Evolutionary conservation across 108 stramenopile genomes (phyloP), one percentile per base, ranked within the genome.

Genomic region (Pseudonitzschia multiseries): DNA sequence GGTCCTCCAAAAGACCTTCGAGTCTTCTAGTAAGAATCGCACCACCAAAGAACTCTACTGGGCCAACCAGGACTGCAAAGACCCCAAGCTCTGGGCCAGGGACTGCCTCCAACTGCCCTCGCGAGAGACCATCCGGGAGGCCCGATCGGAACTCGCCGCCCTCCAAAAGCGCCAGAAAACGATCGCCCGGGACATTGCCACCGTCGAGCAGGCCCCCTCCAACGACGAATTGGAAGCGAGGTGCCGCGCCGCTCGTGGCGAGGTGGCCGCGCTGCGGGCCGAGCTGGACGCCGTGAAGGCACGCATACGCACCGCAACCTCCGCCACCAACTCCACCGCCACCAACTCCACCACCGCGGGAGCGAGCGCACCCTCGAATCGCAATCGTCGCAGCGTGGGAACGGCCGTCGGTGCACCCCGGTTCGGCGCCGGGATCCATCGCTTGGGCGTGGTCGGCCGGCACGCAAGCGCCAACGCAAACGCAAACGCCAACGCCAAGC

Each of bases 1-100:
- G 67, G 86, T 92, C 21, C 32, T 86, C 13, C 74, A 81, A 51
- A 92, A 92, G 69, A 88, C 90, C 52, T 94, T 94, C 50, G 68
- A 81, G 10, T 75, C 73, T 27, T 79, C 79, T 48, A 63, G 65
- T 18, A 82, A 80, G 21, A 36, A 36, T 36, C 36, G 36, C 36
- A 36, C 36, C 36, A 36, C 36, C 27, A 88, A 89, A 54, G 81
- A 72, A 46, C 52, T 94, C n/a, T 89, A 86, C 36, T 70, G 90
- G 90, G 89, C 86, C 43, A 81, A 81, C 57, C 73, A 81, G 60
- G 79, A 73, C 13, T 28, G 46, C 29, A 81, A 29, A 65, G 57
- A 72, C 57, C 85, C 72, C 63, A 80, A 70, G 73, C 69, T 76
- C 32, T 59, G 57, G 57, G 29, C 26, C 15, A 57, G 62, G 72